Percentiles rank a stretch among this genome's conserved stretches.
These are phyloP conservation scores for Paraleonurus japonicus DNA, from an alignment of 257 asterid species.

Conservation along the genomic window DNA sequence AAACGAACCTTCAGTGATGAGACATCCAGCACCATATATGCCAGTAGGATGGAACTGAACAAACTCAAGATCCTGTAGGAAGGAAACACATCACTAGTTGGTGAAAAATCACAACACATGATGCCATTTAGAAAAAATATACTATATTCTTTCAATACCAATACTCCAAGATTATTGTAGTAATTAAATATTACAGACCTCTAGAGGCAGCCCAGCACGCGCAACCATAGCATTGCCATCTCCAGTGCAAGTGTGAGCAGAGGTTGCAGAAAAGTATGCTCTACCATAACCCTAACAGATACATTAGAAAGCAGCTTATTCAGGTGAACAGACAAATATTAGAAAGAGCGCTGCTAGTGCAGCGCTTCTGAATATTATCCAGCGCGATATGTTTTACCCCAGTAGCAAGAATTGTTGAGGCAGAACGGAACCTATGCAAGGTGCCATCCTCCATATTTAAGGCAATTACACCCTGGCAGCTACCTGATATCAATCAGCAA, in stretches of 20 bases:
- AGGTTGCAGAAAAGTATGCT: conserved; percentile 94
- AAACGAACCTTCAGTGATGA: conserved; percentile 84
- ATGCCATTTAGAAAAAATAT: neutral
- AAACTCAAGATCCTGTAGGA: conserved; percentile 87
- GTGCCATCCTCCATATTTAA: conserved; percentile 97
- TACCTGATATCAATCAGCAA: conserved; percentile 32
- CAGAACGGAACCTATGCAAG: conserved; percentile 83
- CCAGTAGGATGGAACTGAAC: conserved; percentile 99
- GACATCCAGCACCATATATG: conserved; percentile 99
- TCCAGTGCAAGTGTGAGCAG: conserved; percentile 99
- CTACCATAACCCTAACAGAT: conserved; percentile 85
- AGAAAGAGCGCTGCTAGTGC: conserved; percentile 6
- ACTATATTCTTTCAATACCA: neutral
- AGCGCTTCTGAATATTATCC: neutral
- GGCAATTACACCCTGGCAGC: conserved; percentile 80
- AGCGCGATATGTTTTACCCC: conserved; percentile 56
- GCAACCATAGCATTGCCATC: conserved; percentile 99
- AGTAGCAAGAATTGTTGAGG: conserved; percentile 91
- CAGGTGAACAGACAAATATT: conserved; percentile 13
- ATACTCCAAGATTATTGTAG: neutral
- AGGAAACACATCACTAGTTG: conserved; percentile 18
- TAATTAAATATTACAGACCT: conserved; percentile 49
- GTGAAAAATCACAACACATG: conserved; percentile 15
- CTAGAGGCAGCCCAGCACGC: conserved; percentile 95
- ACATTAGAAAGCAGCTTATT: conserved; percentile 13